phyloP scores from a whole-genome alignment of 192 early-diverging fungal species.

The Entomortierella chlamydospora region DNA sequence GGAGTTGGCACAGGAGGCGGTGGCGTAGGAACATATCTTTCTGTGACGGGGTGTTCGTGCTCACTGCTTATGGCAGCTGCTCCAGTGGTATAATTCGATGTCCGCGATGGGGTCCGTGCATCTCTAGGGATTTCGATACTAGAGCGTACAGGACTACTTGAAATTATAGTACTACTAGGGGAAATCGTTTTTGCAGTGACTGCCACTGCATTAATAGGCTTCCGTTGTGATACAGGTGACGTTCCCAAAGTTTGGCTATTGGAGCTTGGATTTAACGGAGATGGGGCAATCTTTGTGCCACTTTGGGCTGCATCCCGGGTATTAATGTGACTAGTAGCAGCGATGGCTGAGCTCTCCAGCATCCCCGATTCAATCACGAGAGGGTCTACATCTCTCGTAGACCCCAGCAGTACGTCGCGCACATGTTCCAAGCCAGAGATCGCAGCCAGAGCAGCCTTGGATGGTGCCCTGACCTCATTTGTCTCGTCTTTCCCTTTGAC shows the following conservation, averaged over 20 bases:
- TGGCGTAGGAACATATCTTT: slow-evolving; percentile 13
- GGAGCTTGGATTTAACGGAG: background rate
- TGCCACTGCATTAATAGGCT: slow-evolving; percentile 18
- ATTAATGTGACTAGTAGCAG: background rate
- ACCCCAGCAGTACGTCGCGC: slow-evolving; percentile 61
- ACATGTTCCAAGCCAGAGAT: slow-evolving; percentile 66
- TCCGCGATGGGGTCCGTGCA: background rate
- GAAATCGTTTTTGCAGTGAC: background rate
- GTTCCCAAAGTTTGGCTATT: background rate
- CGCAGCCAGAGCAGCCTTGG: slow-evolving; percentile 56
- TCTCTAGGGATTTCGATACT: slow-evolving; percentile 1
- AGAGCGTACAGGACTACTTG: slow-evolving; percentile 7
- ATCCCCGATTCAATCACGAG: slow-evolving; percentile 39
- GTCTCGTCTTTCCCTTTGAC: slow-evolving; percentile 11
- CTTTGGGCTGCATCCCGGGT: background rate
- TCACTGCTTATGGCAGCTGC: background rate
- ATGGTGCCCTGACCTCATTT: slow-evolving; percentile 1
- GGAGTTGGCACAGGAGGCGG: slow-evolving; percentile 8
- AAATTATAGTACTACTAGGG: background rate
- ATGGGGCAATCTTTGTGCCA: background rate
- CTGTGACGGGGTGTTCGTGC: background rate
- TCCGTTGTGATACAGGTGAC: background rate
- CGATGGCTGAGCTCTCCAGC: slow-evolving; percentile 3
- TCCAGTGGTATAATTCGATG: slow-evolving; percentile 9
- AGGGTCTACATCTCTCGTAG: slow-evolving; percentile 57